Percentiles rank a stretch among this genome's conserved stretches.
Evolutionary conservation across 2,329 filamentous ascomycete species (phyloP).

Genomic region (Alternaria atra): DNA sequence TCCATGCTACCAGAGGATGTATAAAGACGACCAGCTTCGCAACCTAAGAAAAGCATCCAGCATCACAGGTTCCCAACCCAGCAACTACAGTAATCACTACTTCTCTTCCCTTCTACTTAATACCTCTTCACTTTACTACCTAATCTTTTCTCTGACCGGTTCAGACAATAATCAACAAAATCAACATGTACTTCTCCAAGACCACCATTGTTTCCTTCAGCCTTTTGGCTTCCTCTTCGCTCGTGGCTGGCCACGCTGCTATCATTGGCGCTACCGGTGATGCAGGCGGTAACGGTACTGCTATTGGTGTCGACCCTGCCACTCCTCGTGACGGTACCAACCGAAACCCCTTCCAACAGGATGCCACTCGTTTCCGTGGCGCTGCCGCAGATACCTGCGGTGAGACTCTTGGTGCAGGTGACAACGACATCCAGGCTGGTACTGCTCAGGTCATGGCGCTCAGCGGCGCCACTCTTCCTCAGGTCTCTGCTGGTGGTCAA

Average conservation of each 20-base stretch:
- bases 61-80: slow-evolving; percentile 47
- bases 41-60: slow-evolving; percentile 40
- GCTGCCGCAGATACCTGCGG: slow-evolving; percentile 63
- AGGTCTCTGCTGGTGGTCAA: slow-evolving; percentile 66
- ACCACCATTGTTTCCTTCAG: slow-evolving; percentile 54
- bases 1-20: slow-evolving; percentile 19
- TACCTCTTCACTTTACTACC: slow-evolving; percentile 31
- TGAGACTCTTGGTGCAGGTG: slow-evolving; percentile 65
- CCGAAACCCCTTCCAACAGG: slow-evolving; percentile 70
- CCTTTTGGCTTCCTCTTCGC: slow-evolving; percentile 63
- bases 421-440: slow-evolving; percentile 66
- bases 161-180: slow-evolving; percentile 39
- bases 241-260: slow-evolving; percentile 69
- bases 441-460: slow-evolving; percentile 66
- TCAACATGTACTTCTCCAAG: slow-evolving; percentile 56
- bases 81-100: slow-evolving; percentile 47
- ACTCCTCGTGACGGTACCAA: slow-evolving; percentile 70
- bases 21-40: slow-evolving; percentile 38
- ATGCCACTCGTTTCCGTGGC: slow-evolving; percentile 69
- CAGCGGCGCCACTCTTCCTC: slow-evolving; percentile 66
- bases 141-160: slow-evolving; percentile 47
- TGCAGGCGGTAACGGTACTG: slow-evolving; percentile 61
- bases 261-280: slow-evolving; percentile 68
- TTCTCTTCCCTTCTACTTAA: slow-evolving; percentile 39
- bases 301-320: slow-evolving; percentile 62